phyloP scores from a whole-genome alignment of 2,329 filamentous ascomycete genomes.

The Taxawa tesnikishii region DNA sequence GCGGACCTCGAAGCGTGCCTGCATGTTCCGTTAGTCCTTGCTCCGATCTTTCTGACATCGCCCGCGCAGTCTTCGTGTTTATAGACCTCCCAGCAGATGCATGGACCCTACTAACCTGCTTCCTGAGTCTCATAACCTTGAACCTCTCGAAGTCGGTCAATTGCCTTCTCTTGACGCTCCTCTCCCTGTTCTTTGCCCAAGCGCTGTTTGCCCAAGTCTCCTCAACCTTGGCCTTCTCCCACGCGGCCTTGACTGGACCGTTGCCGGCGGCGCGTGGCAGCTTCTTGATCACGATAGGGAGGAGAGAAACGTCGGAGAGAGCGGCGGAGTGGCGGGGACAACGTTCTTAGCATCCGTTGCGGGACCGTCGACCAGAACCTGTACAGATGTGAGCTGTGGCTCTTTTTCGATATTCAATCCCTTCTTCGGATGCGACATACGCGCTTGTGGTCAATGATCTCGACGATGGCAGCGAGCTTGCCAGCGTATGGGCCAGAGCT shows the following conservation, averaged over 20 bases:
- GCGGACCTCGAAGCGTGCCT: constrained; percentile 88
- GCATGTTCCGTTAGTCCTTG: constrained; percentile 8
- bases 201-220: constrained; percentile 82
- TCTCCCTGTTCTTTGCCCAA: constrained; percentile 88
- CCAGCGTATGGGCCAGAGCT: constrained; percentile 69
- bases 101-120: constrained; percentile 60
- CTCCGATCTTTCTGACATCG: neutral
- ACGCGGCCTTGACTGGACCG: constrained; percentile 71
- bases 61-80: neutral
- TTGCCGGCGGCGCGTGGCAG: constrained; percentile 77
- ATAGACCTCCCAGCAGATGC: constrained; percentile 1
- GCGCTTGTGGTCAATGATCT: constrained; percentile 99
- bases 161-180: constrained; percentile 74
- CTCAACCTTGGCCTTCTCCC: constrained; percentile 87
- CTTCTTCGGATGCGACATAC: constrained; percentile 51
- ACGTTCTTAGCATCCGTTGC: constrained; percentile 65
- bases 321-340: constrained; percentile 79
- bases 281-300: constrained; percentile 74
- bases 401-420: constrained; percentile 3
- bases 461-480: constrained; percentile 86
- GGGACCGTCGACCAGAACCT: constrained; percentile 96
- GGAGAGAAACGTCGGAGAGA: constrained; percentile 76
- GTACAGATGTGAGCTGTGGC: constrained; percentile 13
- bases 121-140: constrained; percentile 99
- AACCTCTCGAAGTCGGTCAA: constrained; percentile 99